These are phyloP conservation scores for grape (Vitis vinifera) DNA, from an alignment of 164 flowering plant species.

Conservation along the genomic window DNA sequence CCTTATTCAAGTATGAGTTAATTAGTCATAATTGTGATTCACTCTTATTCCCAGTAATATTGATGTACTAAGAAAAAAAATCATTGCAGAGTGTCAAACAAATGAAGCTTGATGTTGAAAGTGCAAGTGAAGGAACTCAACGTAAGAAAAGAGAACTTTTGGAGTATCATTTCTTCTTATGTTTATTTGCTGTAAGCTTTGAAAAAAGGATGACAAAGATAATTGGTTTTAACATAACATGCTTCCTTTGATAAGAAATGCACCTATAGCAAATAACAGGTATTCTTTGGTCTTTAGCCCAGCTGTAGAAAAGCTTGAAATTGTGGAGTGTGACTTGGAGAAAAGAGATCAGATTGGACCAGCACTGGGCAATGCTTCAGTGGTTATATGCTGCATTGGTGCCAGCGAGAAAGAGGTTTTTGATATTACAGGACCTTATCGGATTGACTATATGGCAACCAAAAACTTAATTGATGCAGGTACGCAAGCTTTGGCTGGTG, in stretches of 20 bases:
- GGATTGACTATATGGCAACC: slow-evolving; percentile 87
- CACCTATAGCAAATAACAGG: slow-evolving; percentile 40
- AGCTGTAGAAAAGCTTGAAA: slow-evolving; percentile 94
- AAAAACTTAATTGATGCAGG: slow-evolving; percentile 93
- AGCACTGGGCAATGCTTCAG: slow-evolving; percentile 76
- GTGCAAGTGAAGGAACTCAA: slow-evolving; percentile 34
- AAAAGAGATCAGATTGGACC: slow-evolving; percentile 53
- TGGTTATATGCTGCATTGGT: slow-evolving; percentile 93
- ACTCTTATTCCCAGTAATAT: not conserved
- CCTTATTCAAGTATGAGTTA: slow-evolving; percentile 55
- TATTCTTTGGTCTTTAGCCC: slow-evolving; percentile 79
- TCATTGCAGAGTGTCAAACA: slow-evolving; percentile 64
- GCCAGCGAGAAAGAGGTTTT: slow-evolving; percentile 96
- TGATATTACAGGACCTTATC: slow-evolving; percentile 89
- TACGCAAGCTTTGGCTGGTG: slow-evolving; percentile 17
- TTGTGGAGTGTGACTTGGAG: slow-evolving; percentile 96
- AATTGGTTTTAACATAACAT: not conserved
- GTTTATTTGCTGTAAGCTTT: not conserved
- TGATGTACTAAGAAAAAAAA: not conserved
- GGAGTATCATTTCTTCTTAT: slow-evolving; percentile 3
- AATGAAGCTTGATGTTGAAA: slow-evolving; percentile 56
- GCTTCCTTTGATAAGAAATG: not conserved
- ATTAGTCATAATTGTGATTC: not conserved
- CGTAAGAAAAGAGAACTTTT: slow-evolving; percentile 39
- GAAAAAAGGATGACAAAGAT: not conserved